phyloP scores from a whole-genome alignment of 306 rosid species.

The Rubus idaeus region DNA sequence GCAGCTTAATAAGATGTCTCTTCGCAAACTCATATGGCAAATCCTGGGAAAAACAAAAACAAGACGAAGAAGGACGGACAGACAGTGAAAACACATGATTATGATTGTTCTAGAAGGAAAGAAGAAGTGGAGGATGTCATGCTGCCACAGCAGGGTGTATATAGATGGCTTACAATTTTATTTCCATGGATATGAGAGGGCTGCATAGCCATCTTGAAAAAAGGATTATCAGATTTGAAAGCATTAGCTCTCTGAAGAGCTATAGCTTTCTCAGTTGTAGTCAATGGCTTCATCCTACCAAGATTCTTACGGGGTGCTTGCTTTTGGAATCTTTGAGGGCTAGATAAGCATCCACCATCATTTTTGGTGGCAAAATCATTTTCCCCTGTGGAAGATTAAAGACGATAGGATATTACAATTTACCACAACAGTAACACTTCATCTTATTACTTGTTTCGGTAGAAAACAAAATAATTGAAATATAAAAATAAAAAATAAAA shows the following conservation, averaged over 20 bases:
- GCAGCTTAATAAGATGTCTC: background rate
- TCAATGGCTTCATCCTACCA: background rate
- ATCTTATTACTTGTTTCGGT: background rate
- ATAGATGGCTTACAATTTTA: slow-evolving; percentile 10
- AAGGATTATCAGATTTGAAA: slow-evolving; percentile 15
- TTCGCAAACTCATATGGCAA: background rate
- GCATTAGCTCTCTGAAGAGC: slow-evolving; percentile 10
- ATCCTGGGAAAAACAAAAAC: background rate
- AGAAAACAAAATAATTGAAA: background rate
- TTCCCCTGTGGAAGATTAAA: background rate
- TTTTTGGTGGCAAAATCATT: background rate
- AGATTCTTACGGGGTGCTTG: background rate
- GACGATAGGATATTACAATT: background rate
- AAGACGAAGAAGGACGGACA: too few relatives aligned
- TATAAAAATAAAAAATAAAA: too few relatives aligned
- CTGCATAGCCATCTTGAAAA: slow-evolving; percentile 15
- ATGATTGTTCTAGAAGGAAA: background rate
- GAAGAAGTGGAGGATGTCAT: background rate
- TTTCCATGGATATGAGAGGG: background rate
- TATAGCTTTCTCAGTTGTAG: slow-evolving; percentile 3
- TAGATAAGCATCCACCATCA: background rate
- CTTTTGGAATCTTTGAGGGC: background rate
- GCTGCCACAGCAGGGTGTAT: background rate
- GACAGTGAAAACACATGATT: background rate
- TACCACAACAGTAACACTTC: background rate